Percentiles rank a stretch among this genome's conserved stretches.
phyloP scores from a whole-genome alignment of 768 basidiomycete species.

The Sporobolomyces phaffii region DNA sequence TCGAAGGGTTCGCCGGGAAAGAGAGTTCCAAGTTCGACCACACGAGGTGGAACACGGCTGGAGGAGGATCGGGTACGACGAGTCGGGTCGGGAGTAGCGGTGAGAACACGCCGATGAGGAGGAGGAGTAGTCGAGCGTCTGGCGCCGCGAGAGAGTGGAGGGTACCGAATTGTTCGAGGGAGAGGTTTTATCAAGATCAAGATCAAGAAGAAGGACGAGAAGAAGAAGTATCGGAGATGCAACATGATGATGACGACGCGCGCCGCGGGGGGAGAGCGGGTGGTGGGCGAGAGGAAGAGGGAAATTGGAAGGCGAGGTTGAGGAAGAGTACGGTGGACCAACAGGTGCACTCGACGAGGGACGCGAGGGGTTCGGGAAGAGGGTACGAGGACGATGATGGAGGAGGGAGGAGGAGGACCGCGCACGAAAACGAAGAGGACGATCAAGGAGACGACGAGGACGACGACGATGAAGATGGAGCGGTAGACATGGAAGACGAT shows the following conservation, averaged over 20 bases:
- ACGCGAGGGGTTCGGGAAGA: not conserved
- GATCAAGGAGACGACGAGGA: not conserved
- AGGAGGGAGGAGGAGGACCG: not conserved
- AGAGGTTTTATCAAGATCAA: not conserved
- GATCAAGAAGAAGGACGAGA: not conserved
- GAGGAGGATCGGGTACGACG: not conserved
- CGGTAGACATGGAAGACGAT: not conserved
- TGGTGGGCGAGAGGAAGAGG: not conserved
- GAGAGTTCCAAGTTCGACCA: not conserved
- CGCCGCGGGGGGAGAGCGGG: not conserved
- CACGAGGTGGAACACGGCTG: not conserved
- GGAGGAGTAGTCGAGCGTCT: not conserved
- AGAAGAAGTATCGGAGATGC: not conserved
- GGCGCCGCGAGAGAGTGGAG: not conserved
- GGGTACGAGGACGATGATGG: not conserved
- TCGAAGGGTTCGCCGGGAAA: conserved; percentile 5
- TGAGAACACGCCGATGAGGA: conserved; percentile 1
- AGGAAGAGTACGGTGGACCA: conserved; percentile 10
- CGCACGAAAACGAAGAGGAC: not conserved
- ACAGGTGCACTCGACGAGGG: not conserved
- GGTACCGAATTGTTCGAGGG: conserved; percentile 4
- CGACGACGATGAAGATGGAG: not conserved
- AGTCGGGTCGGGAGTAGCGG: not conserved
- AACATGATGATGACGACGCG: no score
- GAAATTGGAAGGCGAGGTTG: conserved; percentile 2